Conservation (phyloP, 164 flowering plant genomes). For the Dillenia turbinata region DNA sequence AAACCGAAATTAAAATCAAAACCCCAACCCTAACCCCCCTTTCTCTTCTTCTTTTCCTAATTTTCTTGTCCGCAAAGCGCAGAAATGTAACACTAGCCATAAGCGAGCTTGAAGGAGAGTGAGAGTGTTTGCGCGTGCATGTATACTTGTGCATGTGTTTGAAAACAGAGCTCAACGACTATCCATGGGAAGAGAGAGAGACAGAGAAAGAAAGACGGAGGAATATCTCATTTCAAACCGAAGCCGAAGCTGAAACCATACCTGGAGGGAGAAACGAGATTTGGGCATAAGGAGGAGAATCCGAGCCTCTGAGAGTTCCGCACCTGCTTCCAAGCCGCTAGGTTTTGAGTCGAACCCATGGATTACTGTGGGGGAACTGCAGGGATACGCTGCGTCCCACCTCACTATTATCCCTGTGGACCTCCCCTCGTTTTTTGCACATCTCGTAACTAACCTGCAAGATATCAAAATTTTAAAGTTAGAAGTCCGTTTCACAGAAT, state of each 20-base stretch:
- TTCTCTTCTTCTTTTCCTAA: conserved; percentile 11
- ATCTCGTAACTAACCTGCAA: background rate
- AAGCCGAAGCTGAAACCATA: conserved; percentile 32
- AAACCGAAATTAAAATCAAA: conserved; percentile 1
- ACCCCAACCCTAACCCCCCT: background rate
- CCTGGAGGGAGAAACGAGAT: conserved; percentile 22
- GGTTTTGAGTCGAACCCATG: background rate
- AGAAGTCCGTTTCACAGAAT: background rate
- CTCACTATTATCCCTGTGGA: too few species aligned
- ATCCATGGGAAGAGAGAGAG: conserved; percentile 8
- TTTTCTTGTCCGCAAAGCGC: too few species aligned
- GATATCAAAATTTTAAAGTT: too few species aligned
- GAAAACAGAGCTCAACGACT: conserved; percentile 8
- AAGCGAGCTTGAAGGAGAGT: too few species aligned
- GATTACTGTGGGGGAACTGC: too few species aligned
- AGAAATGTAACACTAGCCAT: too few species aligned
- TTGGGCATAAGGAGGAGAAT: conserved; percentile 13
- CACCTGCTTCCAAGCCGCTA: conserved; percentile 29
- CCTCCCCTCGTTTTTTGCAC: too few species aligned
- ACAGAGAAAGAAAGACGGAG: background rate
- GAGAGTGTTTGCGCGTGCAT: too few species aligned
- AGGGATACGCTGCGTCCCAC: too few species aligned
- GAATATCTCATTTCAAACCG: background rate
- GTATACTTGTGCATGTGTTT: background rate
- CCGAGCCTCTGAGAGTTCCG: conserved; percentile 45